Base-by-base conservation (phyloP, 768 basidiomycete species). In the Favolaschia claudopus region DNA sequence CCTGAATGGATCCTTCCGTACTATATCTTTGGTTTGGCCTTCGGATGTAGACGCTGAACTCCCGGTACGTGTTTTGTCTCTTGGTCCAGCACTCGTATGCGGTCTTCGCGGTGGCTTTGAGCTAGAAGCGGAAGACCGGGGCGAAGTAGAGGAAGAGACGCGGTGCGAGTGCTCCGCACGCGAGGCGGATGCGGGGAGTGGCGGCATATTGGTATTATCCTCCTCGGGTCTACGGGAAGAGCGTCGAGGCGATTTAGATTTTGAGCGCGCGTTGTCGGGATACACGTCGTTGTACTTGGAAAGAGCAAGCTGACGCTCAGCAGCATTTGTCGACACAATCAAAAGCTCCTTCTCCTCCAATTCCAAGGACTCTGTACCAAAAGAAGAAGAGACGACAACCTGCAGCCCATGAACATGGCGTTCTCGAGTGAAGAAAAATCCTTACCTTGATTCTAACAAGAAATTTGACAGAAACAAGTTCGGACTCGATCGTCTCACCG, bases 81-180 rank as follows among this genome's bases (percentile, higher is more conserved):
- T 77, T 25, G 85, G 86, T 13, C 89, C 89, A n/a, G 88, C 88
- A 57, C 87, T 88, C 22, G 89, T 91, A 68, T 92, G 89, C 31
- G 89, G 89, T 42, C 89, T 75, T 56, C 86, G 79, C 34, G 75
- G 70, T 39, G 71, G 56, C 70, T 78, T 63, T 54, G 55, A 58
- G 66, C 75, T 57, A 53, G 70, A 19, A 64, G 62, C 62, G 59
- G 67, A 64, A 63, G 67, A 43, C 34, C 60, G 31, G 40, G 40
- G 69, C 63, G 60, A 73, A 71, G 51, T 76, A 64, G 57, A 67
- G 57, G 28, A 53, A 56, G 55, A 60, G 54, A 48, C 55, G 53
- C 52, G 64, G 39, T 55, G 49, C 27, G 48, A 45, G 43, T 61
- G 49, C 45, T 66, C 64, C 37, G 56, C 50, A 28, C 71, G 74